Conservation (phyloP, 2,329 filamentous ascomycete species). For the Talaromyces sp. region DNA sequence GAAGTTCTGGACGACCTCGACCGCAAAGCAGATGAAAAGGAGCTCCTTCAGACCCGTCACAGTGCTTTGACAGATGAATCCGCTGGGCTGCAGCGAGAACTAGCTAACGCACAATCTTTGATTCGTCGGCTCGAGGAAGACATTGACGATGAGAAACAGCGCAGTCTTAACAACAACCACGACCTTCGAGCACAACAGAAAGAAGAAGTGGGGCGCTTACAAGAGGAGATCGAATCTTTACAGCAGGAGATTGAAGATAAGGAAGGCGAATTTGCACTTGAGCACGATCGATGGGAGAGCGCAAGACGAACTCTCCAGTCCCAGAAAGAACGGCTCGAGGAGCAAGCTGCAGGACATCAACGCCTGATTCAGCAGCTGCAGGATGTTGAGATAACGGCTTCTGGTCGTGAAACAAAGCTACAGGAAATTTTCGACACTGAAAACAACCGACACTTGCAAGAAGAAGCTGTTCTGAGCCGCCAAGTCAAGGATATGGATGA, state of each 20-base stretch:
- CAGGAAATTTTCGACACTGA: constrained; percentile 67
- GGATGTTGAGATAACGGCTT: constrained; percentile 62
- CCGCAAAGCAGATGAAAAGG: constrained; percentile 58
- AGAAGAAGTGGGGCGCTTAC: constrained; percentile 51
- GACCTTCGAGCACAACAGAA: constrained; percentile 54
- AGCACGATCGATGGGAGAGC: constrained; percentile 68
- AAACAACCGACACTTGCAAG: constrained; percentile 64
- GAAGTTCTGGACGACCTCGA: constrained; percentile 58
- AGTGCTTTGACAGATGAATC: constrained; percentile 65
- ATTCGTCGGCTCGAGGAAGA: constrained; percentile 47
- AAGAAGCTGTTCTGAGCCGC: constrained; percentile 65
- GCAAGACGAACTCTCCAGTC: constrained; percentile 62
- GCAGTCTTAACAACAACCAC: constrained; percentile 57
- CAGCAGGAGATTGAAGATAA: constrained; percentile 65
- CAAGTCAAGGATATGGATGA: constrained; percentile 71
- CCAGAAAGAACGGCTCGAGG: constrained; percentile 62
- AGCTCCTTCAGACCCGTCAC: constrained; percentile 64
- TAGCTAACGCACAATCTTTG: constrained; percentile 43
- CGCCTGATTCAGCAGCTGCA: constrained; percentile 67
- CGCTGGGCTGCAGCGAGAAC: constrained; percentile 60
- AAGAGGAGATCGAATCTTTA: constrained; percentile 55
- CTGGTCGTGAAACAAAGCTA: constrained; percentile 63
- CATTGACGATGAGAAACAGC: constrained; percentile 52
- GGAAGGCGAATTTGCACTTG: constrained; percentile 65
- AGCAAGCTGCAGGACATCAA: constrained; percentile 64